Evolutionary conservation across 2,329 filamentous ascomycete genomes (phyloP), one percentile per base, ranked within the genome.

Genomic region (Clarireedia paspali): DNA sequence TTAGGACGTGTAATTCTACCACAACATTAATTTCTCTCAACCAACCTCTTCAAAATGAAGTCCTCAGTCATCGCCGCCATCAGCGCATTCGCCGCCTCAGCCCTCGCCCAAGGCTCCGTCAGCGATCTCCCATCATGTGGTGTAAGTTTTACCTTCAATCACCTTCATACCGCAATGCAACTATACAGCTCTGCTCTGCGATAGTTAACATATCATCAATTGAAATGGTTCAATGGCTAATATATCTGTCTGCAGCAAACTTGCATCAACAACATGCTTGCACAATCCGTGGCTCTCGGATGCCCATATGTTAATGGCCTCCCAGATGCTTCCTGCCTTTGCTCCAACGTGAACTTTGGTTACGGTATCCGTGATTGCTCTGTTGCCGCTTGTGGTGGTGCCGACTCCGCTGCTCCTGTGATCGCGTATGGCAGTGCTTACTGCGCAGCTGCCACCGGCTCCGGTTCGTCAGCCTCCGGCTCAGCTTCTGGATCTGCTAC

Each of bases 341-440:
- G 75, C 70, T 62, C 58, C n/a, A 69, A 74, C 55, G 58, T 57
- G 38, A 65, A 75, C 69, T 78, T 75, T 60, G 69, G 68, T 56
- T 75, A 72, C 56, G 75, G 75, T 58, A 66, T 78, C 50, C 73
- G 74, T 57, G 75, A 78, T 63, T 78, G 75, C 68, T 68, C 73
- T 56, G 71, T 65, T 55, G 67, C 72, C 62, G 71, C 72, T 36
- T 77, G 75, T 61, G 66, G 66, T 50, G n/a, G 59, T 7, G 62
- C 58, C 7, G 63, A 59, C 27, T 66, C 60, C 6, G 49, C 56
- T 12, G 50, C 59, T 62, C 12, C 46, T 17, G 72, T 64, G 30
- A 64, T 68, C 42, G 57, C 63, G 40, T 70, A 65, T 58, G 68
- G 65, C 42, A 39, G 34, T 12, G 48, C 15, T 42, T 68, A 64